Conservation (phyloP, 1,284 basidiomycete genomes). For the Gomphus bonarii region DNA sequence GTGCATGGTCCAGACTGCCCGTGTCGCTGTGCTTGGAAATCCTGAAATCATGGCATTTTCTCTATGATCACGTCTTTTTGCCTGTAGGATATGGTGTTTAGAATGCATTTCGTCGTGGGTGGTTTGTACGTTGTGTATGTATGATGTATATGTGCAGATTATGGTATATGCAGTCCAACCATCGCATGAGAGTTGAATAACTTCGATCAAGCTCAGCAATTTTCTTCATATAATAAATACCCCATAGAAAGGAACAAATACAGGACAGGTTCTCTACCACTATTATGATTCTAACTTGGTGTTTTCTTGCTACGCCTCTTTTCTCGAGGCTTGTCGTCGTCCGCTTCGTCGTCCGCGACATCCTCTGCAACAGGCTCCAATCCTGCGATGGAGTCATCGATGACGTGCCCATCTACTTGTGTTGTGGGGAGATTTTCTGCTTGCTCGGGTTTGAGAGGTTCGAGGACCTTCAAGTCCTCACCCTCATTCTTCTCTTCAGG, state of each 20-base stretch:
- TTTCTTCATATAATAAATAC: not conserved
- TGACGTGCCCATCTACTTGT: not conserved
- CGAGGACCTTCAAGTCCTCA: not conserved
- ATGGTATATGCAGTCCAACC: not conserved
- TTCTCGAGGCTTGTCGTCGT: not conserved
- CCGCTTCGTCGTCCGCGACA: not conserved
- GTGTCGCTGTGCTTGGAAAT: not conserved
- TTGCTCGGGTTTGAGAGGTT: not conserved
- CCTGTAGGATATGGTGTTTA: not conserved
- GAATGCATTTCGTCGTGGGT: not conserved
- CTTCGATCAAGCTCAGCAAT: not conserved
- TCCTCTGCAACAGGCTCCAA: not conserved
- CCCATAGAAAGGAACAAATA: not conserved
- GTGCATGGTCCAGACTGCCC: not conserved
- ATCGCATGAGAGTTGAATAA: not conserved
- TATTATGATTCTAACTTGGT: not conserved
- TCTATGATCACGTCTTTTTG: not conserved
- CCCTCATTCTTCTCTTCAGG: slow-evolving; percentile 21
- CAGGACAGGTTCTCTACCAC: not conserved
- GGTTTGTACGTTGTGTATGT: not conserved
- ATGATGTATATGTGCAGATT: not conserved
- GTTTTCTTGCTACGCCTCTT: not conserved
- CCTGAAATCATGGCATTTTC: not conserved
- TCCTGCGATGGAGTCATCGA: not conserved
- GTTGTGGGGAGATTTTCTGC: not conserved